phyloP scores from a whole-genome alignment of 768 basidiomycete species.

The Pleurotus platypus region DNA sequence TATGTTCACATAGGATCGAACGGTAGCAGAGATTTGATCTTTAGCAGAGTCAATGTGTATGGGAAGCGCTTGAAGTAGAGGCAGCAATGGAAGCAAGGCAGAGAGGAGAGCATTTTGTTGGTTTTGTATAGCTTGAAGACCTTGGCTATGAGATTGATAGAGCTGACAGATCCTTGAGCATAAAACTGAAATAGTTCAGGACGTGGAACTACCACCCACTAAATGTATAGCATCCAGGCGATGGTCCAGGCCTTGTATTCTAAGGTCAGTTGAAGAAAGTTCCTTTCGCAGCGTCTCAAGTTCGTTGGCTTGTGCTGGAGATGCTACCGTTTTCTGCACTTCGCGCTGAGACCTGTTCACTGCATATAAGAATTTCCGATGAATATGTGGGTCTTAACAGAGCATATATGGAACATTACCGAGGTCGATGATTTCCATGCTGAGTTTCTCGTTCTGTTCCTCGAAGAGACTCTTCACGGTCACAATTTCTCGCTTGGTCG shows the following conservation, averaged over 20 bases:
- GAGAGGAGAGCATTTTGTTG: conserved; percentile 57
- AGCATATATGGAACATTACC: conserved; percentile 34
- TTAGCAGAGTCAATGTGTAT: conserved; percentile 48
- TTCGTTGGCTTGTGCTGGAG: conserved; percentile 44
- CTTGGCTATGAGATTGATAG: conserved; percentile 49
- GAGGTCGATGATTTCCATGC: conserved; percentile 52
- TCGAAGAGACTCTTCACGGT: conserved; percentile 56
- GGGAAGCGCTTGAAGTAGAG: conserved; percentile 57
- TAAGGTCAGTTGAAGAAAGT: conserved; percentile 23
- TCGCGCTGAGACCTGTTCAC: conserved; percentile 64
- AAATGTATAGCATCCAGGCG: conserved; percentile 53
- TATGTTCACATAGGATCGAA: conserved; percentile 7
- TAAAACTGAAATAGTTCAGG: neutral
- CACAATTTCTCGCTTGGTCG: conserved; percentile 49
- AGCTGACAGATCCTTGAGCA: conserved; percentile 25
- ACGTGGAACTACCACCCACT: conserved; percentile 24
- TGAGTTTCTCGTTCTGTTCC: conserved; percentile 52
- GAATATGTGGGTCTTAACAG: conserved; percentile 8
- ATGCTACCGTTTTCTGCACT: conserved; percentile 54
- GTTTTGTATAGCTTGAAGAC: conserved; percentile 57
- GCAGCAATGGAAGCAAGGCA: conserved; percentile 55
- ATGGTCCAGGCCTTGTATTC: conserved; percentile 47
- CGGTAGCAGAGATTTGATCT: conserved; percentile 26
- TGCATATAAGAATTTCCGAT: conserved; percentile 19
- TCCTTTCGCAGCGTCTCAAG: conserved; percentile 39